Base-by-base conservation (phyloP, 768 basidiomycete species). In the Candolleomyces eurysporus region DNA sequence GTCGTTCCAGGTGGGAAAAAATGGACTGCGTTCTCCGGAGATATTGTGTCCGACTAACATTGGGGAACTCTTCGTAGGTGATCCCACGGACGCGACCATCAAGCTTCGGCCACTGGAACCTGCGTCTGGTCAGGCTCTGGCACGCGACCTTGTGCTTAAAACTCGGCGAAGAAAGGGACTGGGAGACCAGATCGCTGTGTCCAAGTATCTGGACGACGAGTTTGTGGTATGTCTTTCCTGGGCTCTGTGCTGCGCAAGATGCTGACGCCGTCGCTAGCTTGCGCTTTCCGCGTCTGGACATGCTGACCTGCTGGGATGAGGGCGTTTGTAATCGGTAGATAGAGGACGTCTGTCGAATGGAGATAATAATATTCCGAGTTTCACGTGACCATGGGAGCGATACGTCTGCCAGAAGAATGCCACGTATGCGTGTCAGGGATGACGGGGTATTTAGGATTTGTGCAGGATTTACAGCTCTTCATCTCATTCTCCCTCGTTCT, bases 11-110 rank as follows among this genome's bases (percentile, higher is more conserved):
- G 92, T 91, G 71, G 65, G 86, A 77, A 56, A 57, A 19, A 36
- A 21, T 26, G 17, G 57, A 59, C 26, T 26, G 26, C 49, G 60
- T 71, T 69, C 70, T 64, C 39, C 39, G 32, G 54, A 22, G 36
- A 36, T 40, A 39, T 42, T 26, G 9, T 32, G n/a, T 53, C 36
- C 26, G 52, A 30, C 36, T 31, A 31, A 42, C 31, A 11, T 39
- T 60, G 61, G 36, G 36, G 36, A 36, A 36, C 36, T 36, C 55
- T 39, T 39, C 51, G 43, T 26, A 91, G 96, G 97, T 73, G 97
- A 99, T 79, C 97, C 97, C 57, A 96, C 92, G 71, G 97, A 99
- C 79, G 94, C 94, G 66, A 91, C 88, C 68, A 98, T 99, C 76
- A 93, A 96, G 76, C 87, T 98, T 59, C 85, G 96, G 62, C 97